phyloP scores from a whole-genome alignment of 176 grass and related monocot species.

The Alloteropsis semialata region DNA sequence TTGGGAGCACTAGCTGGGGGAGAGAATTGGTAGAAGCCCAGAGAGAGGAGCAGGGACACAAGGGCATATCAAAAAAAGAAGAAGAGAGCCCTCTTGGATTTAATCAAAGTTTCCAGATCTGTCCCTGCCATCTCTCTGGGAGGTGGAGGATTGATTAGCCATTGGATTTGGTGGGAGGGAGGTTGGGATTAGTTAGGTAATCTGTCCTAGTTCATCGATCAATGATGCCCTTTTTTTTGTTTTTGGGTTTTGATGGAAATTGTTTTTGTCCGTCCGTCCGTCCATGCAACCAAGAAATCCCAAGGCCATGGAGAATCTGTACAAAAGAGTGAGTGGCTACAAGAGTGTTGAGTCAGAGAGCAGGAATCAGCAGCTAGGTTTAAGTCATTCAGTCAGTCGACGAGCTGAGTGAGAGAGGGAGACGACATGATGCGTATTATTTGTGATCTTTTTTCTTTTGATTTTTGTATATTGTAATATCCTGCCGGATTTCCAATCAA shows the following conservation, averaged over 20 bases:
- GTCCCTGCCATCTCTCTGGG: slow-evolving; percentile 17
- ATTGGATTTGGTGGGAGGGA: slow-evolving; percentile 41
- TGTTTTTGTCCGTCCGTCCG: slow-evolving; percentile 39
- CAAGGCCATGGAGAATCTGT: slow-evolving; percentile 62
- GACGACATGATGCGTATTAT: slow-evolving; percentile 6
- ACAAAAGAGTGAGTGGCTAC: slow-evolving; percentile 62
- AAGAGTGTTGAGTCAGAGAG: slow-evolving; percentile 13
- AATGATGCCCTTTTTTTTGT: slow-evolving; percentile 44
- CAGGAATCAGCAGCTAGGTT: slow-evolving; percentile 14
- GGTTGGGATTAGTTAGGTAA: slow-evolving; percentile 50
- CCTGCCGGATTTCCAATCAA: slow-evolving; percentile 30
- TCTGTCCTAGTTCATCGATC: slow-evolving; percentile 40
- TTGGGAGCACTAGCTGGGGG: slow-evolving; percentile 39
- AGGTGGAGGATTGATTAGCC: slow-evolving; percentile 20
- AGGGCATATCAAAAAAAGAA: slow-evolving; percentile 13
- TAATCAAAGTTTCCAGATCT: not conserved
- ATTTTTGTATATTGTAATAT: slow-evolving; percentile 48
- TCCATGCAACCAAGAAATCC: slow-evolving; percentile 63
- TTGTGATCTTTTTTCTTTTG: not conserved
- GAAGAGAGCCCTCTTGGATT: slow-evolving; percentile 1
- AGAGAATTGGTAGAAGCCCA: slow-evolving; percentile 27
- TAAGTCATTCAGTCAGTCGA: slow-evolving; percentile 10
- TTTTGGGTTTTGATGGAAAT: slow-evolving; percentile 56
- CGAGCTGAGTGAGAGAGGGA: slow-evolving; percentile 14
- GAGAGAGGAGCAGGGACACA: slow-evolving; percentile 33